Percentiles rank a stretch among this genome's conserved stretches.
Conservation (phyloP, 2,329 filamentous ascomycete species). For the Hymenoscyphus repandus region DNA sequence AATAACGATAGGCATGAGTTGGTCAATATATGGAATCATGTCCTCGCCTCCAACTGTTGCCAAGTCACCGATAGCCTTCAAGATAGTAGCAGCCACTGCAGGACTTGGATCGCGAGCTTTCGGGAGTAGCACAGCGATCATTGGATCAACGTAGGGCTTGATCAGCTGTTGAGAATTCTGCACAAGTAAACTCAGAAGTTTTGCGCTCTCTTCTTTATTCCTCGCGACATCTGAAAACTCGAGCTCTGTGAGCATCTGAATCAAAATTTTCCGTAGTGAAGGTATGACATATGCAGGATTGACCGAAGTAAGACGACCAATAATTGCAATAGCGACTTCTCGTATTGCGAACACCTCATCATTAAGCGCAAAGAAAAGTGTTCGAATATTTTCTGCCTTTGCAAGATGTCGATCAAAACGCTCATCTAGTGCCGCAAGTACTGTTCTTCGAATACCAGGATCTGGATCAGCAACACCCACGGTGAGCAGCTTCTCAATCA, state of each 20-base stretch:
- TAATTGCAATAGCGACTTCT: slow-evolving; percentile 93
- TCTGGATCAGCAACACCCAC: slow-evolving; percentile 92
- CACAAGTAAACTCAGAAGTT: slow-evolving; percentile 85
- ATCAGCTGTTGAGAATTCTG: slow-evolving; percentile 90
- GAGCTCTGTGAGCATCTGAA: slow-evolving; percentile 92
- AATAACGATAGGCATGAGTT: slow-evolving; percentile 92
- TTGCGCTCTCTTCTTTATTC: slow-evolving; percentile 95
- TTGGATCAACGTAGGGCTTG: slow-evolving; percentile 93
- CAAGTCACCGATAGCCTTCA: slow-evolving; percentile 90
- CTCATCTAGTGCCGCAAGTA: slow-evolving; percentile 82
- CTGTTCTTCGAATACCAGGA: slow-evolving; percentile 80
- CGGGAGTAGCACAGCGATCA: slow-evolving; percentile 89
- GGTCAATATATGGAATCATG: slow-evolving; percentile 86
- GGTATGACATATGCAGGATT: slow-evolving; percentile 98
- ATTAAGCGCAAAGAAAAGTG: slow-evolving; percentile 90
- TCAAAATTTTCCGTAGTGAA: slow-evolving; percentile 86
- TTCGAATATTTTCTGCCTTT: slow-evolving; percentile 95
- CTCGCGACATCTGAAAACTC: slow-evolving; percentile 91
- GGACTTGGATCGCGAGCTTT: slow-evolving; percentile 83
- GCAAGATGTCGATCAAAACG: slow-evolving; percentile 96
- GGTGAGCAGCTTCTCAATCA: slow-evolving; percentile 93
- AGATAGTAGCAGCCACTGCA: slow-evolving; percentile 87
- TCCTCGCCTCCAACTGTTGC: slow-evolving; percentile 90
- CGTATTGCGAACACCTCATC: slow-evolving; percentile 90
- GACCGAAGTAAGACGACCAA: slow-evolving; percentile 82